A percentile compares a stretch with the other conserved stretches of the same genome.
Evolutionary conservation across 805 yeast genomes (phyloP).

Genomic region (Yamadazyma insecticola): DNA sequence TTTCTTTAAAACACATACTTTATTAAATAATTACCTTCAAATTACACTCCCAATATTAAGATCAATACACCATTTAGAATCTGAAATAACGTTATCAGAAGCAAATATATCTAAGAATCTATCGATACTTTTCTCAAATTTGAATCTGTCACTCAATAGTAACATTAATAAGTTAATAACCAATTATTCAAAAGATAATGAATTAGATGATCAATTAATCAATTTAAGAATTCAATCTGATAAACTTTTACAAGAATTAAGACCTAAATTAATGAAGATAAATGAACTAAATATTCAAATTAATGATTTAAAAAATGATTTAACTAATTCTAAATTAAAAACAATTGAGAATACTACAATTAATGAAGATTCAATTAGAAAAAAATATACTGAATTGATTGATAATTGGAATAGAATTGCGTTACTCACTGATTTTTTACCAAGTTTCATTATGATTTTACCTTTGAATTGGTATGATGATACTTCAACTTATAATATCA

Average conservation of each 20-base stretch:
- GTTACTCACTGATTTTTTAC: constrained; percentile 25
- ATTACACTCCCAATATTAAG: constrained; percentile 28
- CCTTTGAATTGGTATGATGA: constrained; percentile 37
- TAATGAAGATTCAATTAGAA: constrained; percentile 6
- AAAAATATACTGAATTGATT: constrained; percentile 9
- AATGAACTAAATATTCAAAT: constrained; percentile 11
- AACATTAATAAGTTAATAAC: constrained; percentile 14
- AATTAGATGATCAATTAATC: constrained; percentile 2
- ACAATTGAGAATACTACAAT: constrained; percentile 7
- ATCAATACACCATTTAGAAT: constrained; percentile 26
- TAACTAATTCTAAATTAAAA: constrained; percentile 9
- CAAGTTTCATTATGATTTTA: constrained; percentile 25
- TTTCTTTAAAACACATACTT: constrained; percentile 19
- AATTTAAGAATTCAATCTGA: constrained; percentile 5
- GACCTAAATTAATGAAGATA: constrained; percentile 16
- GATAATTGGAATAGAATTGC: constrained; percentile 16
- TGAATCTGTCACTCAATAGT: constrained; percentile 5
- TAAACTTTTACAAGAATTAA: constrained; percentile 7
- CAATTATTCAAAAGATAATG: constrained; percentile 5
- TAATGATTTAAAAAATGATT: constrained; percentile 4
- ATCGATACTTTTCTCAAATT: constrained; percentile 6
- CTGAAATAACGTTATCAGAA: constrained; percentile 25
- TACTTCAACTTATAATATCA: constrained; percentile 18
- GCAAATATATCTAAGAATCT: constrained; percentile 8
- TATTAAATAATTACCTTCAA: constrained; percentile 23